Base-by-base conservation (phyloP, 805 yeast genomes). In the Yamadazyma akitaensis region DNA sequence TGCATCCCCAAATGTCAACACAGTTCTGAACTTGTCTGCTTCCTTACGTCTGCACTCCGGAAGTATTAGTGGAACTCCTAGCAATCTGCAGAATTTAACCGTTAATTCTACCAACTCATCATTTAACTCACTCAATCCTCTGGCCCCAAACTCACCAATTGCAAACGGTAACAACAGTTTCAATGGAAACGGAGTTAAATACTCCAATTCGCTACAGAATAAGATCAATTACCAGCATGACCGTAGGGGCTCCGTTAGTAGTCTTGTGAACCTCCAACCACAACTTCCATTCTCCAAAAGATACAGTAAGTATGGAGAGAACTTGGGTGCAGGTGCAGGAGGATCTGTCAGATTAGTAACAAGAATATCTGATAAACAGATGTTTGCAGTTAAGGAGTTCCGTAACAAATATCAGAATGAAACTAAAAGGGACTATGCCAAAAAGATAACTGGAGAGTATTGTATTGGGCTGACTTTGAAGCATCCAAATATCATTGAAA, bases 361-460 rank as follows among this genome's bases (percentile, higher is more conserved):
- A 8, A 77, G 92, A 56, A 84, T 85, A 37, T 67, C 80, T 34
- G 92, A 86, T 63, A 79, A 80, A 55, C 78, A 78, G 32, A 79
- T 86, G 0, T 86, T 87, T 70, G 96, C 96, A 1, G 94, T 87
- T 14, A 87, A 87, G 60, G 92, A 87, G 63, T 87, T 87, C 58
- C 76, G 92, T 56, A 79, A 88, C 12, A 75, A 86, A 51, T 75
- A 84, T 59, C 78, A 83, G 34, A 83, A 80, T 58, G 96, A 87
- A 61, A 66, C 81, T 9, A 74, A 81, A 47, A 83, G 83, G 60
- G 94, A 87, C 53, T 87, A 87, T 59, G 85, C 90, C n/a, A 82
- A 84, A 54, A 87, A 87, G 67, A 85, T 91, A 60, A 86, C 92
- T 0, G 89, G 91, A n/a, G 96, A 87, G 61, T 87, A 84, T 62